phyloP scores from a whole-genome alignment of 805 yeast species.

The Hemisphaericaspora nanyangensis region DNA sequence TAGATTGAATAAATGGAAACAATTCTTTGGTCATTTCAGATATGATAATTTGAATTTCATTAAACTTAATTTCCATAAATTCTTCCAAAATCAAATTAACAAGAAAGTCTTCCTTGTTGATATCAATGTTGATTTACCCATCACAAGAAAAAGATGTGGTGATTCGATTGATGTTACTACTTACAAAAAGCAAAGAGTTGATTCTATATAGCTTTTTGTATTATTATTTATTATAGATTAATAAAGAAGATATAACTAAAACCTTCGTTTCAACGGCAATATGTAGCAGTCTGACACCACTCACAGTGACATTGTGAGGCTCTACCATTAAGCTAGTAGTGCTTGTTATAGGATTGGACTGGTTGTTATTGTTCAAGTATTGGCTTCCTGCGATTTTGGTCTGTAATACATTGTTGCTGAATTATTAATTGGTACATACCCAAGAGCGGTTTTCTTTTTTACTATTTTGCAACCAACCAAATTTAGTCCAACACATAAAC shows the following conservation, averaged over 20 bases:
- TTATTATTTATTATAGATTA: neutral
- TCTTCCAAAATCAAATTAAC: constrained; percentile 28
- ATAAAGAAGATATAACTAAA: neutral
- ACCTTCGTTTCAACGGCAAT: neutral
- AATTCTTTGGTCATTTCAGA: constrained; percentile 22
- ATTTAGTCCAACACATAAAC: too few relatives aligned
- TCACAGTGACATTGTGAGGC: too few relatives aligned
- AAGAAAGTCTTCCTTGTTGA: constrained; percentile 21
- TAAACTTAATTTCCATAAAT: constrained; percentile 22
- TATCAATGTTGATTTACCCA: neutral
- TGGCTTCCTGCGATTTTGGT: too few relatives aligned
- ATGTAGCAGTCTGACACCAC: constrained; percentile 6
- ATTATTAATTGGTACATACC: too few relatives aligned
- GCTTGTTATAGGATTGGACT: too few relatives aligned
- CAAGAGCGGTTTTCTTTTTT: too few relatives aligned
- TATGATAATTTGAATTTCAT: constrained; percentile 18
- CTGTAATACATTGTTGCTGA: too few relatives aligned
- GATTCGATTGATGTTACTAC: neutral
- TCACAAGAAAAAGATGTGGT: constrained; percentile 3
- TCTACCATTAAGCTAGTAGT: too few relatives aligned
- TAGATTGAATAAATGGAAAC: constrained; percentile 26
- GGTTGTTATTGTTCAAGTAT: too few relatives aligned
- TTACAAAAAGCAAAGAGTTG: constrained; percentile 5
- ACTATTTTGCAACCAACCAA: too few relatives aligned
- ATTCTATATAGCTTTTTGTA: neutral